Percentiles rank a stretch among this genome's conserved stretches.
Conservation (phyloP, 345 rosid species). For the Rhodamnia rubescens region DNA sequence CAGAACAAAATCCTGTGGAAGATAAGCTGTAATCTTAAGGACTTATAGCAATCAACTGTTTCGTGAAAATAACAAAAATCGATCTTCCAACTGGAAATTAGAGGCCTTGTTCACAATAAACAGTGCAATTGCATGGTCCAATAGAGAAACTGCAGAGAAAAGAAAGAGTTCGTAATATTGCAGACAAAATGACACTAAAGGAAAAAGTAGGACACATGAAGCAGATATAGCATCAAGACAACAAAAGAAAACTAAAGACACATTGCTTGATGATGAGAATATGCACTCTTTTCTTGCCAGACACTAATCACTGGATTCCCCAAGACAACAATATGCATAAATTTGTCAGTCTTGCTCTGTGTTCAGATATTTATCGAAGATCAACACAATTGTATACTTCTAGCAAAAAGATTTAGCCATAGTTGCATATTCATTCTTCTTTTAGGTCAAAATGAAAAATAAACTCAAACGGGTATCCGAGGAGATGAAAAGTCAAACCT, state of each 20-base stretch:
- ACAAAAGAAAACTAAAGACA: neutral
- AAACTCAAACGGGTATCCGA: neutral
- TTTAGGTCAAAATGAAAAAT: neutral
- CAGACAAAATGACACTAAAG: neutral
- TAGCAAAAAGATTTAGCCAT: neutral
- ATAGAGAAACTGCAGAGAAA: neutral
- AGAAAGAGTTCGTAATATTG: neutral
- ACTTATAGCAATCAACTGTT: neutral
- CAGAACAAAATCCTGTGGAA: slow-evolving; percentile 31
- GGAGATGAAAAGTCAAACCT: slow-evolving; percentile 24
- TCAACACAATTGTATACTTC: neutral
- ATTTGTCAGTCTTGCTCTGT: neutral
- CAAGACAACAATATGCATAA: neutral
- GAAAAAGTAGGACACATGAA: neutral
- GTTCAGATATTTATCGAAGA: neutral
- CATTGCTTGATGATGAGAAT: neutral
- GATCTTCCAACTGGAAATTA: neutral
- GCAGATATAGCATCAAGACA: neutral
- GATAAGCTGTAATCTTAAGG: neutral
- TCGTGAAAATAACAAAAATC: neutral
- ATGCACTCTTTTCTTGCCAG: neutral
- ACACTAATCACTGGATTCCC: neutral
- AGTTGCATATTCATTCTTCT: neutral
- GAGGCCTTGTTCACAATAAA: neutral
- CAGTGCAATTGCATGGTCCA: neutral